phyloP scores from a whole-genome alignment of 73 alveolate genomes.

The Symbiodinium pilosum region DNA sequence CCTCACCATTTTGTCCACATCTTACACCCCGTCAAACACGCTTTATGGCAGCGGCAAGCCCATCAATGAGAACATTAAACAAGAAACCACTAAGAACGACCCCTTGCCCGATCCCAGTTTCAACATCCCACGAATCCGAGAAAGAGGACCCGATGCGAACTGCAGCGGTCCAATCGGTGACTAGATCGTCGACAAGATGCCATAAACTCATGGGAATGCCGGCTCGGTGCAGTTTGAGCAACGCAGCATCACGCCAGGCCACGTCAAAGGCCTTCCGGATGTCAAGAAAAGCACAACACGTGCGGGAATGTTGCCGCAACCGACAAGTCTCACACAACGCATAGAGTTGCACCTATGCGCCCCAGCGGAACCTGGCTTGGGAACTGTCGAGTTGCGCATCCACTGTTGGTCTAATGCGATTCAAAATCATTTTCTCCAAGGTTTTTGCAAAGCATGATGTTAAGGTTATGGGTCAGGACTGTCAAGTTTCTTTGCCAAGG shows the following conservation, averaged over 20 bases:
- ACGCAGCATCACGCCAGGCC: neutral
- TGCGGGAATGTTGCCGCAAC: neutral
- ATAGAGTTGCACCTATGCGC: neutral
- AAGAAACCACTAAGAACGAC: neutral
- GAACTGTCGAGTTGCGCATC: neutral
- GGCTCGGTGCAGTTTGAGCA: neutral
- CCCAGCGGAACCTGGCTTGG: neutral
- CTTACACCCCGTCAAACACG: neutral
- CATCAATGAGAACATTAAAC: neutral
- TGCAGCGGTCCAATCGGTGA: too few species aligned
- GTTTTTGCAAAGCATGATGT: slow-evolving; percentile 1
- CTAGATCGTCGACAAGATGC: neutral
- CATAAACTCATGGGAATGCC: neutral
- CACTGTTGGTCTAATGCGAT: neutral
- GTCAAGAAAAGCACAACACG: neutral
- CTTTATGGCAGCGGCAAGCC: neutral
- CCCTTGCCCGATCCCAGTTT: neutral
- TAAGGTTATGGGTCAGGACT: neutral
- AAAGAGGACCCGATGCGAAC: neutral
- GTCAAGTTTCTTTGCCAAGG: neutral
- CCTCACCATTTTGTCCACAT: neutral
- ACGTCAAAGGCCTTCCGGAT: neutral
- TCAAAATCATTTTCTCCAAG: neutral
- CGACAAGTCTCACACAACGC: neutral
- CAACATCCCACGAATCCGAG: neutral